These are phyloP conservation scores for Wickerhamomyces chambardii DNA, from an alignment of 805 yeast genomes.

Conservation along the genomic window DNA sequence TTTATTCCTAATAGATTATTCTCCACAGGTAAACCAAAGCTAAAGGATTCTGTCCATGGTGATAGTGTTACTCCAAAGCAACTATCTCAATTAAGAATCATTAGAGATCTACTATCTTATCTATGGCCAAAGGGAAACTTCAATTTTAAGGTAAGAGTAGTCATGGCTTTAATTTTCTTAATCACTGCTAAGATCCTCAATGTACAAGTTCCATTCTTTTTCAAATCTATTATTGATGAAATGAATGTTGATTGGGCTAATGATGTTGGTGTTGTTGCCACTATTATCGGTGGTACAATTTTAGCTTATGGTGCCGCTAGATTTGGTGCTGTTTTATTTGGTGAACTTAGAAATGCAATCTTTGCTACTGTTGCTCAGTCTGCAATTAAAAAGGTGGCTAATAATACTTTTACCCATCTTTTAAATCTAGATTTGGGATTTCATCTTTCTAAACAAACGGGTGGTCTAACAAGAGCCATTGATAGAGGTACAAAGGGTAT, in stretches of 20 bases:
- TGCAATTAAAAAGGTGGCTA: conserved; percentile 86
- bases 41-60: background rate
- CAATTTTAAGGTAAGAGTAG: conserved; percentile 63
- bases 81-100: conserved; percentile 37
- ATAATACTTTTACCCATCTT: conserved; percentile 78
- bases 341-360: conserved; percentile 90
- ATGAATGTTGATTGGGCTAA: conserved; percentile 87
- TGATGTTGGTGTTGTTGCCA: conserved; percentile 53
- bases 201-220: conserved; percentile 94
- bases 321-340: conserved; percentile 89
- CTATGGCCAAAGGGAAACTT: conserved; percentile 76
- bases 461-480: conserved; percentile 92
- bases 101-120: conserved; percentile 55
- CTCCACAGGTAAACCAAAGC: background rate
- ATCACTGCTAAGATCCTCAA: conserved; percentile 78
- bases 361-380: conserved; percentile 94
- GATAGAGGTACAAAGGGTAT: conserved; percentile 98
- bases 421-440: conserved; percentile 80
- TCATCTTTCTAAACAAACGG: conserved; percentile 89
- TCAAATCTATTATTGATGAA: conserved; percentile 79
- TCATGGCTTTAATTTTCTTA: conserved; percentile 63
- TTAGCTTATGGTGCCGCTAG: conserved; percentile 91
- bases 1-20: background rate
- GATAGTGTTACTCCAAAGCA: conserved; percentile 4
- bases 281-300: conserved; percentile 58